These are phyloP conservation scores for Tylopilus plumbeoviolaceoides DNA, from an alignment of 768 basidiomycete genomes.

Conservation along the genomic window DNA sequence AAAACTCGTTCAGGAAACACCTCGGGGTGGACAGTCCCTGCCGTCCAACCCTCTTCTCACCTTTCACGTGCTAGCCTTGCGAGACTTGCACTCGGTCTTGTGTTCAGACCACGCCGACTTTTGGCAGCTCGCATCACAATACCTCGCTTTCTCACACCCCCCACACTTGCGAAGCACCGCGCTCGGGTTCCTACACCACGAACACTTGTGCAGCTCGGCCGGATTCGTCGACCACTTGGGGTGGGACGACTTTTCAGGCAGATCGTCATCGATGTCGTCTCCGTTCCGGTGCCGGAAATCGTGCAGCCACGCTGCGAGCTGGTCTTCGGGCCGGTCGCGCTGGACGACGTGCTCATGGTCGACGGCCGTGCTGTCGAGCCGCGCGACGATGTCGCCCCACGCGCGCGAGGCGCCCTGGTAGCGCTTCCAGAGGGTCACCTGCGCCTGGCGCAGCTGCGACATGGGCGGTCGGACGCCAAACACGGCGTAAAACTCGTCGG, in stretches of 20 bases:
- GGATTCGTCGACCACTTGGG: conserved; percentile 46
- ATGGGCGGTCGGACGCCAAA: conserved; percentile 44
- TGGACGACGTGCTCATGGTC: conserved; percentile 30
- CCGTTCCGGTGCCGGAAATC: conserved; percentile 42
- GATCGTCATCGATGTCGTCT: conserved; percentile 30
- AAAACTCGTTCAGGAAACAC: not conserved
- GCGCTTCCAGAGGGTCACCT: conserved; percentile 45
- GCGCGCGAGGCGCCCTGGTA: conserved; percentile 44
- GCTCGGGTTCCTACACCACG: conserved; percentile 61
- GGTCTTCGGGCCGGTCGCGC: conserved; percentile 47
- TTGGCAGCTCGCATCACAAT: conserved; percentile 15
- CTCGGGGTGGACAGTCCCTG: conserved; percentile 1
- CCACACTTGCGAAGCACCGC: conserved; percentile 51
- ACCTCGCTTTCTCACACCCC: conserved; percentile 39
- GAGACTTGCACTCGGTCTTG: conserved; percentile 7
- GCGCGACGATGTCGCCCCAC: conserved; percentile 43
- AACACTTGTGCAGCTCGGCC: conserved; percentile 55
- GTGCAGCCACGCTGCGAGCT: conserved; percentile 56
- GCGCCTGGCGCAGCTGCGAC: conserved; percentile 50
- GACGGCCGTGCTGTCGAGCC: conserved; percentile 30
- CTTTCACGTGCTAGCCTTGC: conserved; percentile 2
- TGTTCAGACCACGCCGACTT: conserved; percentile 16
- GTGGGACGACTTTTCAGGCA: conserved; percentile 32
- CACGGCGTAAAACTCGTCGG: conserved; percentile 49
- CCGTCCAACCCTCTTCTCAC: not conserved